Base-by-base conservation (phyloP, 176 grass and related monocot genomes). In the Carex myosuroides region DNA sequence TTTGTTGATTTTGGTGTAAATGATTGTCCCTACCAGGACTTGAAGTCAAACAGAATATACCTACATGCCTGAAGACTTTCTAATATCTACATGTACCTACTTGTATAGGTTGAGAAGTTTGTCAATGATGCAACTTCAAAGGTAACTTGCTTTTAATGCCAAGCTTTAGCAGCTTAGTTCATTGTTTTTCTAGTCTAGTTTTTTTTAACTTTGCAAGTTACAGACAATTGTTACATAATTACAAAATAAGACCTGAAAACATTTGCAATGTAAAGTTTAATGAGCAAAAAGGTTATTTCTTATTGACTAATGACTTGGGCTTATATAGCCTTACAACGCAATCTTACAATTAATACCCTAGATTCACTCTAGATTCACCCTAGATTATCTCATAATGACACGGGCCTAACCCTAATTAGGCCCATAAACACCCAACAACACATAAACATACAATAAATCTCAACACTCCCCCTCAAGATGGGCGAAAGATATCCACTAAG, bases 51-150 rank as follows among this genome's bases (percentile, higher is more conserved):
- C 8, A 7, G 32, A 76, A 76, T 35, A 3, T n/a, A 70, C 20
- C 72, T 76, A 39, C 26, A 77, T 16, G 13, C 11, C 54, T 85
- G 33, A 74, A 54, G 13, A 39, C 53, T 64, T 53, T 66, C 85
- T 67, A 39, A 29, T 48, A 73, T 74, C n/a, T 82, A 58, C 24
- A 26, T 91, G 35, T 70, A 72, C 89, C 26, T 70, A 78, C 48
- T 88, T 84, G 32, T 91, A 13, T 83, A 98, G 95, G 95, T 98
- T 65, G 96, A 93, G 85, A 95, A 87, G 85, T 93, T 95, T 17
- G 48, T 99, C 50, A 81, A 75, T 81, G 96, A 99, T 73, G 93
- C 93, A 11, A 92, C 89, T 84, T 85, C 88, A 82, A 99, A 95
- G 96, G 93, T 99, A 95, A 88, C 84, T 39, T 89, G 26, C 52